These are phyloP conservation scores for Lepraria neglecta DNA, from an alignment of 495 filamentous ascomycete genomes.

Conservation along the genomic window DNA sequence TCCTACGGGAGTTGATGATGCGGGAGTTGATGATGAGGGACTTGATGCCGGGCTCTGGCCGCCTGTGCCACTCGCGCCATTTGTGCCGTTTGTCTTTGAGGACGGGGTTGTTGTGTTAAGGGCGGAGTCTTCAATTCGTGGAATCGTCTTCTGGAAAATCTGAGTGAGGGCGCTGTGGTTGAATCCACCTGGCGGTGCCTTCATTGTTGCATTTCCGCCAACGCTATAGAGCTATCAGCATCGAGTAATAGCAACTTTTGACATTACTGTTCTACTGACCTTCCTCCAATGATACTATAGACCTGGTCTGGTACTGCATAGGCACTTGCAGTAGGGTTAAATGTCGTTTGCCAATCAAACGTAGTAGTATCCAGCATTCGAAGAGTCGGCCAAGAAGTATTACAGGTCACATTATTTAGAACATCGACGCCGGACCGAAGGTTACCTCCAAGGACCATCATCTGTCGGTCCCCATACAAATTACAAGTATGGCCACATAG, in stretches of 20 bases:
- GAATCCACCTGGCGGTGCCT: not conserved
- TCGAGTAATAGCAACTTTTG: not conserved
- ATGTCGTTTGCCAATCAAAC: conserved; percentile 13
- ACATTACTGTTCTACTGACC: not conserved
- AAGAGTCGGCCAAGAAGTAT: not conserved
- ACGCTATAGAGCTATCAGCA: not conserved
- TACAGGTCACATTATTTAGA: not conserved
- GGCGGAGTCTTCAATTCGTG: not conserved
- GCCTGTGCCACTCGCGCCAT: not conserved
- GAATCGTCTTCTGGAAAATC: not conserved
- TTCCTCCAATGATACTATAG: conserved; percentile 17
- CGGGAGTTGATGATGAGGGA: not conserved
- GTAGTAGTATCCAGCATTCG: conserved; percentile 14
- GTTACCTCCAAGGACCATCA: conserved; percentile 14
- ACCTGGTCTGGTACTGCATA: conserved; percentile 12
- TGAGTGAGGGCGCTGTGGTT: not conserved
- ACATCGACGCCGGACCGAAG: not conserved
- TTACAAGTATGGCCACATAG: conserved; percentile 3
- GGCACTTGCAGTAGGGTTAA: not conserved
- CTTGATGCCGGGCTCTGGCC: not conserved
- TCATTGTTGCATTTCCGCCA: not conserved
- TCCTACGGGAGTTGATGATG: no score
- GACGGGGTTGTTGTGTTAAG: not conserved
- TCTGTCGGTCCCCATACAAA: conserved; percentile 12
- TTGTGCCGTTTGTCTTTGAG: not conserved